phyloP scores from a whole-genome alignment of 2,329 filamentous ascomycete genomes.

The Xylaria sp. region DNA sequence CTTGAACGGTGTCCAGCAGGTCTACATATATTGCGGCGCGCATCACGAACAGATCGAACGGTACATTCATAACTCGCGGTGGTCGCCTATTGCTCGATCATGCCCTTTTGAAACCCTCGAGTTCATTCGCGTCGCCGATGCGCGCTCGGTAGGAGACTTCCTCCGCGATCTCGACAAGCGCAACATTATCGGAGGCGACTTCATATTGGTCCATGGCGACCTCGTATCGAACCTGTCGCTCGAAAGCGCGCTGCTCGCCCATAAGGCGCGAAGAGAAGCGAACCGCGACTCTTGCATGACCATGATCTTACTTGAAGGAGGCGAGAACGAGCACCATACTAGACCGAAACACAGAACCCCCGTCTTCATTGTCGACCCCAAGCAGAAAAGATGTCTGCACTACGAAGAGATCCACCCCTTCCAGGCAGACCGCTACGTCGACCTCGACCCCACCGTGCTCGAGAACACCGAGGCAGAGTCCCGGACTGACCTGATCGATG shows the following conservation, averaged over 20 bases:
- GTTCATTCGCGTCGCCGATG: slow-evolving; percentile 77
- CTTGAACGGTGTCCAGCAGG: slow-evolving; percentile 89
- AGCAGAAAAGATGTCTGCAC: slow-evolving; percentile 76
- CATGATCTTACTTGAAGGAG: slow-evolving; percentile 77
- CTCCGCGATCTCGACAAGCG: slow-evolving; percentile 89
- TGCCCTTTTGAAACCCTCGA: slow-evolving; percentile 72
- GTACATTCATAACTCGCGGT: slow-evolving; percentile 74
- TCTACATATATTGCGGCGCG: slow-evolving; percentile 85
- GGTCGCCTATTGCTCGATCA: slow-evolving; percentile 53
- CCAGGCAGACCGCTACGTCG: slow-evolving; percentile 58
- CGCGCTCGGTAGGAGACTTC: slow-evolving; percentile 84
- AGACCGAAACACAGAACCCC: slow-evolving; percentile 71
- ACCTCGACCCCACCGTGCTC: slow-evolving; percentile 74
- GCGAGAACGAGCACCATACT: slow-evolving; percentile 63
- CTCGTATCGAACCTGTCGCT: slow-evolving; percentile 84
- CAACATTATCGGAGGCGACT: slow-evolving; percentile 80
- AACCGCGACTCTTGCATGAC: slow-evolving; percentile 99
- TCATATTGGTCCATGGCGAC: slow-evolving; percentile 88
- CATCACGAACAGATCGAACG: slow-evolving; percentile 82
- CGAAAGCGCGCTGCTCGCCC: slow-evolving; percentile 70
- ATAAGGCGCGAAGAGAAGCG: slow-evolving; percentile 71
- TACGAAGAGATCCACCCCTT: slow-evolving; percentile 84
- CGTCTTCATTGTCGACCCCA: slow-evolving; percentile 80
- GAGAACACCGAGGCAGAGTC: slow-evolving; percentile 71
- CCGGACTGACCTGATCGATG: slow-evolving; percentile 83